A percentile compares a stretch with the other conserved stretches of the same genome.
Conservation (phyloP, 345 rosid genomes). For the Eucalyptus guilfoylei region DNA sequence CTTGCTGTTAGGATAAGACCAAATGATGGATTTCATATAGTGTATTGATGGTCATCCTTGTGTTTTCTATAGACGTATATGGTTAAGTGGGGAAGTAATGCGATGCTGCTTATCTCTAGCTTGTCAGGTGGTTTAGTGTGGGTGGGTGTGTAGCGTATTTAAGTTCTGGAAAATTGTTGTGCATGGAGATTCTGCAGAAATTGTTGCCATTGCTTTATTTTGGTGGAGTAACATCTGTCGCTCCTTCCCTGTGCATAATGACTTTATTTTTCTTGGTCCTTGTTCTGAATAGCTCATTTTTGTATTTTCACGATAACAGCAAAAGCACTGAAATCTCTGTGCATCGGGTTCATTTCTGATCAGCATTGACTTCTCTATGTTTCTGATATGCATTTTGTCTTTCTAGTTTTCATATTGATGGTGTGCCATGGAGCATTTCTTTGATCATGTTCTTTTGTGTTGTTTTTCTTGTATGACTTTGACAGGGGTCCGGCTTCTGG, state of each 20-base stretch:
- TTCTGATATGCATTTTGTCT: background rate
- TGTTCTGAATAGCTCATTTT: background rate
- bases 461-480: background rate
- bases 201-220: background rate
- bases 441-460: background rate
- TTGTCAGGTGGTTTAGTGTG: background rate
- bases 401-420: background rate
- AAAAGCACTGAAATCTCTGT: background rate
- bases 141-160: background rate
- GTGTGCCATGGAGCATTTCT: background rate
- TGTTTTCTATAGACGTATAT: background rate
- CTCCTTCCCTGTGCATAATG: background rate
- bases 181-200: background rate
- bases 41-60: background rate
- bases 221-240: background rate
- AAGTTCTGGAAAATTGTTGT: background rate
- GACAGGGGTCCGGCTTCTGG: conserved; percentile 64
- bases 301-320: background rate
- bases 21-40: background rate
- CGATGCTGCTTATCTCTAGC: background rate
- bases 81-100: background rate
- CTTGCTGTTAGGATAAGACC: background rate
- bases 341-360: background rate
- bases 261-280: background rate
- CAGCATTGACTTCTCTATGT: background rate